Evolutionary conservation across 176 grass and related monocot species (phyloP).

Genomic region (Musa schizocarpa): DNA sequence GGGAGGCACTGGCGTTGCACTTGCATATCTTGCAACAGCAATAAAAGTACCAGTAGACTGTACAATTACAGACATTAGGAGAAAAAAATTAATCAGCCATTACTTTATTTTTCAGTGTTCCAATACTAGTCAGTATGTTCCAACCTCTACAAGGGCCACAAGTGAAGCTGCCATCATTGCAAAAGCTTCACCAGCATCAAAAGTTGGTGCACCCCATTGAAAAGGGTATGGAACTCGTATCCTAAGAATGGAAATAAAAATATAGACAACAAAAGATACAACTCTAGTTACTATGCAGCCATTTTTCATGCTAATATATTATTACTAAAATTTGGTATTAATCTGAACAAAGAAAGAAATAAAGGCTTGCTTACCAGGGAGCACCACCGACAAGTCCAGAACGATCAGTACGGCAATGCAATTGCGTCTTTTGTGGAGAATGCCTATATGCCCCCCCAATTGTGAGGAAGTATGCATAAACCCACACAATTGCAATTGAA

Average conservation of each 20-base stretch:
- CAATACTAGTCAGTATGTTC: background rate
- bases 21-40: slow-evolving; percentile 72
- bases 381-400: slow-evolving; percentile 70
- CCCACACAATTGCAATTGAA: slow-evolving; percentile 71
- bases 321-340: background rate
- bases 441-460: slow-evolving; percentile 79
- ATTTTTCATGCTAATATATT: background rate
- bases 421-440: slow-evolving; percentile 50
- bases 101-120: no score
- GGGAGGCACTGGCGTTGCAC: slow-evolving; percentile 77
- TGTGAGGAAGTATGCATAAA: slow-evolving; percentile 83
- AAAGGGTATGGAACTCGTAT: slow-evolving; percentile 92
- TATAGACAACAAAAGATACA: background rate
- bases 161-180: slow-evolving; percentile 96
- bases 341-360: background rate
- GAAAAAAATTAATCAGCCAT: background rate
- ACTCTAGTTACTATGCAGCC: background rate
- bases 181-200: slow-evolving; percentile 91
- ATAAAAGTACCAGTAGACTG: slow-evolving; percentile 85
- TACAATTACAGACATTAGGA: slow-evolving; percentile 1
- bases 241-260: slow-evolving; percentile 18
- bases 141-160: slow-evolving; percentile 78
- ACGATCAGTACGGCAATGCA: slow-evolving; percentile 81
- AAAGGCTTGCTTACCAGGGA: slow-evolving; percentile 50
- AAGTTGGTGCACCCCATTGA: slow-evolving; percentile 90